phyloP scores from a whole-genome alignment of 1,284 basidiomycete genomes.

The Phlebopus sp. region DNA sequence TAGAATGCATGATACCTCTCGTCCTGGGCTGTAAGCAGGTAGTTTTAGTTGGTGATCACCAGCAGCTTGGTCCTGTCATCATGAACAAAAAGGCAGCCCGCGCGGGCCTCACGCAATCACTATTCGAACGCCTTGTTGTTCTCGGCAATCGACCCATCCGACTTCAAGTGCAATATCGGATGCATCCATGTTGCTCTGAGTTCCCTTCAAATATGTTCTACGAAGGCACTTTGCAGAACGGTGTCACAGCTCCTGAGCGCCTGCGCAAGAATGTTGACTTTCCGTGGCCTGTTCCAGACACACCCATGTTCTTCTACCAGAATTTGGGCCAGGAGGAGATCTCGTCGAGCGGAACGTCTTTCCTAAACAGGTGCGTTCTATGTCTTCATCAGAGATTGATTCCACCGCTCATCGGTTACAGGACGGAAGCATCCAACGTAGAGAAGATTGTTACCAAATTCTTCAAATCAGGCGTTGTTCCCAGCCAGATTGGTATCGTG shows the following conservation, averaged over 20 bases:
- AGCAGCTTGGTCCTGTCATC: constrained; percentile 98
- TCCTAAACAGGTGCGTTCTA: constrained; percentile 77
- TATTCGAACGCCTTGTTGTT: constrained; percentile 96
- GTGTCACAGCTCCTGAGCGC: constrained; percentile 97
- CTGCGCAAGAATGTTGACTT: constrained; percentile 98
- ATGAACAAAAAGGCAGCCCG: constrained; percentile 99
- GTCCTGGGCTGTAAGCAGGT: constrained; percentile 98
- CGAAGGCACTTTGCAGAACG: constrained; percentile 98
- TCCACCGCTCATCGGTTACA: constrained; percentile 30
- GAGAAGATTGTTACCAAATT: constrained; percentile 99
- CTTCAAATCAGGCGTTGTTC: constrained; percentile 97
- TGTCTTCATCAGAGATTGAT: constrained; percentile 2
- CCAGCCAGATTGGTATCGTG: constrained; percentile 95
- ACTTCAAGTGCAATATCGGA: constrained; percentile 98
- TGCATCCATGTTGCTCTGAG: constrained; percentile 99
- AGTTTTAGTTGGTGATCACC: constrained; percentile 97
- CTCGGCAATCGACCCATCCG: constrained; percentile 96
- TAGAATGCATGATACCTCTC: constrained; percentile 99
- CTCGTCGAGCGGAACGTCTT: constrained; percentile 96
- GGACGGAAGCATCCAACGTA: constrained; percentile 97
- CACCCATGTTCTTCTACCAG: constrained; percentile 99
- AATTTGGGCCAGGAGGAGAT: constrained; percentile 99
- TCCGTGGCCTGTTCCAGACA: constrained; percentile 97
- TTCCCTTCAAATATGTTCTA: constrained; percentile 99
- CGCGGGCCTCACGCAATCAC: constrained; percentile 94